These are phyloP conservation scores for Aureobasidium sp. DNA, from an alignment of 2,329 filamentous ascomycete genomes.

Conservation along the genomic window DNA sequence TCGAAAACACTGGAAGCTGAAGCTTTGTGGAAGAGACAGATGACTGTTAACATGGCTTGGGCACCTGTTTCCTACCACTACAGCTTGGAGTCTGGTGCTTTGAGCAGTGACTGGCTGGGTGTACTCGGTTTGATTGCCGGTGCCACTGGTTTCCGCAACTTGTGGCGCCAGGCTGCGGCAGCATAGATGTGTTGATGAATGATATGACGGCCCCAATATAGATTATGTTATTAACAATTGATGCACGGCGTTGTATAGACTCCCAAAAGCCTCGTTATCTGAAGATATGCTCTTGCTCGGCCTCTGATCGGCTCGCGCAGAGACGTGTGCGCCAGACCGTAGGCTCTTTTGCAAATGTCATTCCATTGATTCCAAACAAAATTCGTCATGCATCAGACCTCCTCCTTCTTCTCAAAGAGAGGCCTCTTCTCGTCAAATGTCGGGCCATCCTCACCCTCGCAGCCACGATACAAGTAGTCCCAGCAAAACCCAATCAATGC, in stretches of 20 bases:
- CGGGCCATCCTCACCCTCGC: neutral
- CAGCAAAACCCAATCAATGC: neutral
- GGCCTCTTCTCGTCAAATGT: constrained; percentile 2
- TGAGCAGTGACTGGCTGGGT: constrained; percentile 17
- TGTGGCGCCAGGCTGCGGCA: constrained; percentile 15
- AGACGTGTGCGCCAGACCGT: neutral
- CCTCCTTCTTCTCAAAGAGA: neutral
- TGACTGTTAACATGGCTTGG: constrained; percentile 18
- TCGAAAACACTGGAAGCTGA: constrained; percentile 25
- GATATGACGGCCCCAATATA: neutral
- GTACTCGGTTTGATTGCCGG: constrained; percentile 16
- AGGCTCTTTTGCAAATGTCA: neutral
- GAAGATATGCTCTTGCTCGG: neutral
- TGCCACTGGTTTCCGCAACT: constrained; percentile 15
- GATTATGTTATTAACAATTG: neutral
- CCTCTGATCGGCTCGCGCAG: too few species aligned
- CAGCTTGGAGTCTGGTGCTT: constrained; percentile 15
- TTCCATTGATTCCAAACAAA: neutral
- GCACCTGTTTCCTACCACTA: constrained; percentile 18
- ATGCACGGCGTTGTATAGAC: neutral
- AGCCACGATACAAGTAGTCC: neutral
- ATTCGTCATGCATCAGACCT: neutral
- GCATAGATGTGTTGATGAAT: neutral
- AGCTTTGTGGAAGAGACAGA: constrained; percentile 16
- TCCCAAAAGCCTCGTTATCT: neutral